Evolutionary conservation across 352 stramenopile genomes (phyloP).

Genomic region (Globisporangium perplexum): DNA sequence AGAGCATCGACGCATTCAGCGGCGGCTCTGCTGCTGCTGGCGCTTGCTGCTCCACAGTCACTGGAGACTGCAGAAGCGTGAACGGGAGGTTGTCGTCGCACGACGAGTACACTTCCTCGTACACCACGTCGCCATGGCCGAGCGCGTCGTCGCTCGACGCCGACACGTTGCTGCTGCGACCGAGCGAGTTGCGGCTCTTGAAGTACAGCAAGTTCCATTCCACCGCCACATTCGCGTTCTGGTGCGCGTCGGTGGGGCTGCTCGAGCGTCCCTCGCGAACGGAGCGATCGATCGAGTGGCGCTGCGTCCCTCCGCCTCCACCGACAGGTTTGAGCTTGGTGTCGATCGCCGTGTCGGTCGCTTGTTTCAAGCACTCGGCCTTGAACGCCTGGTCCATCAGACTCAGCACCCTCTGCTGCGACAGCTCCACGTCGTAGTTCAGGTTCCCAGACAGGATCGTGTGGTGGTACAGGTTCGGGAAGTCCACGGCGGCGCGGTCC

Average conservation of each 20-base stretch:
- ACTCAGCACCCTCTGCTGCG: conserved; percentile 20
- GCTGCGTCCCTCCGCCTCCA: not conserved
- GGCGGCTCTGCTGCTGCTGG: not conserved
- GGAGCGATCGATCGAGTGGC: conserved; percentile 8
- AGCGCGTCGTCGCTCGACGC: conserved; percentile 15
- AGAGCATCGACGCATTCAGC: conserved; percentile 6
- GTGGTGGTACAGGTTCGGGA: conserved; percentile 82
- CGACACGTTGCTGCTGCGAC: conserved; percentile 25
- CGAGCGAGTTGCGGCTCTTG: conserved; percentile 32
- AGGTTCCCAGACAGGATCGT: conserved; percentile 78
- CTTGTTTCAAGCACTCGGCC: conserved; percentile 50
- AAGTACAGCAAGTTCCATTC: conserved; percentile 50
- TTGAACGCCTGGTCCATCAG: conserved; percentile 74
- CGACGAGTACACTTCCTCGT: conserved; percentile 47
- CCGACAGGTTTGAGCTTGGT: conserved; percentile 34
- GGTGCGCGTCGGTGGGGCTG: conserved; percentile 4
- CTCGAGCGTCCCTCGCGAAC: conserved; percentile 2
- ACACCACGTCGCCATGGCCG: conserved; percentile 25
- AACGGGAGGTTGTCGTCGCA: conserved; percentile 56
- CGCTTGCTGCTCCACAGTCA: not conserved
- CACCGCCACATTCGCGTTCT: conserved; percentile 32
- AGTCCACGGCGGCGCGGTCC: conserved; percentile 66
- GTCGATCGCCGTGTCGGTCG: conserved; percentile 57
- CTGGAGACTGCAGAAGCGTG: conserved; percentile 50
- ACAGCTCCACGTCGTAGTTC: conserved; percentile 71